Conservation (phyloP, 495 filamentous ascomycete species). For the Hyaloscypha variabilis region DNA sequence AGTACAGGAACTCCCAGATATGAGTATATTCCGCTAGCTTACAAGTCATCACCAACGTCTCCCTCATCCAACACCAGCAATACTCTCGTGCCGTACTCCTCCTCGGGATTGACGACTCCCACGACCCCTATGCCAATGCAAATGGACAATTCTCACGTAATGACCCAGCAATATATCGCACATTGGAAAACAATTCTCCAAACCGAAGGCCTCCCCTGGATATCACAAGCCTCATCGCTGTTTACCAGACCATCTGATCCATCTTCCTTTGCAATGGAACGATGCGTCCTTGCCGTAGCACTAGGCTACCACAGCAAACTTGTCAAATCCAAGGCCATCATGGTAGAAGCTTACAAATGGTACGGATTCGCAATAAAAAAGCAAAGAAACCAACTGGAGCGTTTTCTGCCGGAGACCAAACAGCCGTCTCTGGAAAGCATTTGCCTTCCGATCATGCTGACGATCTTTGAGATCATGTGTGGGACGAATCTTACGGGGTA, state of each 20-base stretch:
- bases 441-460: constrained; percentile 13
- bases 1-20: too few species aligned
- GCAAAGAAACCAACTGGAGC: constrained; percentile 2
- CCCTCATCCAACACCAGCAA: too few species aligned
- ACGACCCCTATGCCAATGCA: background rate
- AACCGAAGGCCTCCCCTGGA: background rate
- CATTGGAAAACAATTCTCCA: background rate
- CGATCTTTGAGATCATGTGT: constrained; percentile 12
- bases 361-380: constrained; percentile 1
- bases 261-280: background rate
- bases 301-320: background rate
- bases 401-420: background rate
- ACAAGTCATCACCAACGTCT: too few species aligned
- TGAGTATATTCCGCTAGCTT: too few species aligned
- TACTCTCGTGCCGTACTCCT: too few species aligned
- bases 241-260: background rate
- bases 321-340: background rate
- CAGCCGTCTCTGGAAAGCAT: background rate
- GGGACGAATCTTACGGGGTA: background rate
- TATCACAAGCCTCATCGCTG: background rate
- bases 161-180: constrained; percentile 1
- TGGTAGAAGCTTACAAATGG: constrained; percentile 15
- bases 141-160: background rate
- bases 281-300: constrained; percentile 1
- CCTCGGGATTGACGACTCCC: too few species aligned